Percentiles rank a stretch among this genome's conserved stretches.
Evolutionary conservation across 441 rosid species (phyloP).

Genomic region (Syzygium syzygioides): DNA sequence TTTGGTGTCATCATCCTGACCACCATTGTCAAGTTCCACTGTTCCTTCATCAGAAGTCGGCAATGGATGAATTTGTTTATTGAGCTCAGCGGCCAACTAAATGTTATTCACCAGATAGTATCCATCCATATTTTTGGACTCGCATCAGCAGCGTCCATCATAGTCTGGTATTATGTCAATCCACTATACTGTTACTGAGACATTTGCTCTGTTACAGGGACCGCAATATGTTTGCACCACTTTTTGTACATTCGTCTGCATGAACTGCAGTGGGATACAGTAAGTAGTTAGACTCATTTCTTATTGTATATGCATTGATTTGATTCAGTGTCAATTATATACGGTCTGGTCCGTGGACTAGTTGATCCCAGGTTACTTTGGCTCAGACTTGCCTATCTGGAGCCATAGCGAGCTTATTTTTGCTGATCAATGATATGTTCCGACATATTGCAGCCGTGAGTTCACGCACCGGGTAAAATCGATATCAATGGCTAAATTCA

Average conservation of each 20-base stretch:
- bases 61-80: not conserved
- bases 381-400: not conserved
- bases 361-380: fast-evolving
- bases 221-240: conserved; percentile 95
- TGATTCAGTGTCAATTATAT: not conserved
- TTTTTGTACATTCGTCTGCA: conserved; percentile 84
- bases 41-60: not conserved
- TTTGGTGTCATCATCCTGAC: not conserved
- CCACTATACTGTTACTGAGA: not conserved
- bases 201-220: conserved; percentile 43
- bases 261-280: conserved; percentile 88
- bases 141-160: fast-evolving
- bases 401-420: not conserved
- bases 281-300: conserved; percentile 20
- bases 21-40: not conserved
- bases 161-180: not conserved
- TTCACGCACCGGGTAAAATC: conserved; percentile 92
- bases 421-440: not conserved
- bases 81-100: not conserved
- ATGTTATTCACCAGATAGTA: not conserved
- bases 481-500: conserved; percentile 85
- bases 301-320: not conserved
- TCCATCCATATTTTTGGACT: not conserved
- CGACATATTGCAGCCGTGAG: conserved; percentile 49
- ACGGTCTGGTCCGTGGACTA: fast-evolving